phyloP scores from a whole-genome alignment of 768 basidiomycete genomes.

The Hericium erinaceus region DNA sequence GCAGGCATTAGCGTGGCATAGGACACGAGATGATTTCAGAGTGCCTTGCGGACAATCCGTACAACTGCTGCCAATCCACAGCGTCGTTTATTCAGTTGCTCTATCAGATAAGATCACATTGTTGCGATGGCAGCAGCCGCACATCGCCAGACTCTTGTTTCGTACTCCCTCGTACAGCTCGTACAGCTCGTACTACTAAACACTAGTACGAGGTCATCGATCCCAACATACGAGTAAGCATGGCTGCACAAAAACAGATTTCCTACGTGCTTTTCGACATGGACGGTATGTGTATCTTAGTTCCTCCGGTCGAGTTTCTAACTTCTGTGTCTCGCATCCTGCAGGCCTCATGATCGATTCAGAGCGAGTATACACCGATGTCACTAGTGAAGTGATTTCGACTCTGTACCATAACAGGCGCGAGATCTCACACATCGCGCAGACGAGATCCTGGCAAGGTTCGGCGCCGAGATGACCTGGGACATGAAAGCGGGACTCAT shows the following conservation, averaged over 20 bases:
- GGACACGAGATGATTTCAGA: too few species aligned
- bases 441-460: slow-evolving; percentile 66
- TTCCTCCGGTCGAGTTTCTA: neutral
- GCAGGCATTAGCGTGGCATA: too few species aligned
- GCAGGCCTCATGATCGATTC: slow-evolving; percentile 70
- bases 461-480: slow-evolving; percentile 78
- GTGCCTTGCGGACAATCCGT: too few species aligned
- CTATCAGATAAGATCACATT: too few species aligned
- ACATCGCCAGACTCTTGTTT: too few species aligned
- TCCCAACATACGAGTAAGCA: neutral
- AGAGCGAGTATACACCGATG: slow-evolving; percentile 66
- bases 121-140: too few species aligned
- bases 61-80: too few species aligned
- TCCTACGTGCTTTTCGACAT: slow-evolving; percentile 28
- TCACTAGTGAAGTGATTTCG: slow-evolving; percentile 50
- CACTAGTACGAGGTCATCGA: too few species aligned
- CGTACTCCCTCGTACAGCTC: too few species aligned
- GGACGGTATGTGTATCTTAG: slow-evolving; percentile 19
- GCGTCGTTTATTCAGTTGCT: too few species aligned
- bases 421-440: slow-evolving; percentile 6
- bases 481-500: slow-evolving; percentile 83
- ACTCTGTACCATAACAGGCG: neutral
- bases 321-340: neutral
- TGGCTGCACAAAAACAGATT: neutral
- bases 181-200: too few species aligned